Evolutionary conservation across 2,329 filamentous ascomycete species (phyloP).

Genomic region (Botrytis galanthina): DNA sequence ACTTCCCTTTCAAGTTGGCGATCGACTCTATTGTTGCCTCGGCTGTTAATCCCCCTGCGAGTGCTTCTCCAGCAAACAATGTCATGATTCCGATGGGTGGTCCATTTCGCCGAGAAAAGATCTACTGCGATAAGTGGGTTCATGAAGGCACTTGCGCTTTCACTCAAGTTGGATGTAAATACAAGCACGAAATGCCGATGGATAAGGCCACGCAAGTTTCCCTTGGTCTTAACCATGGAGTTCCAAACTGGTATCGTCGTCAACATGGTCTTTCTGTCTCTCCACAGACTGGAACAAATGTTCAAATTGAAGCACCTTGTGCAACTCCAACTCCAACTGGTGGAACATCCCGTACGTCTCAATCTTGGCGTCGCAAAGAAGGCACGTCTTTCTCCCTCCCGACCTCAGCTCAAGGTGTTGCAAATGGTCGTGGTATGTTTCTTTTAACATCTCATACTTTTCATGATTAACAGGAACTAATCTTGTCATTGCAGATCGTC

Average conservation of each 20-base stretch:
- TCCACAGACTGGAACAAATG: conserved; percentile 3
- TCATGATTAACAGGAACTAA: not conserved
- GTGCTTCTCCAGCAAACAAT: not conserved
- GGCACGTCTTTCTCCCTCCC: not conserved
- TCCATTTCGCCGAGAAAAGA: conserved; percentile 48
- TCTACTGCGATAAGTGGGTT: conserved; percentile 89
- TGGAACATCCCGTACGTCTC: not conserved
- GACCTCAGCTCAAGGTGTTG: not conserved
- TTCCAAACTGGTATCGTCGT: conserved; percentile 38
- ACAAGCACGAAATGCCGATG: conserved; percentile 85
- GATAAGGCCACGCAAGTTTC: conserved; percentile 63
- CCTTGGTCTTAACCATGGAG: conserved; percentile 68
- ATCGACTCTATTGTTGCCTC: conserved; percentile 20
- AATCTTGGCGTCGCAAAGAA: conserved; percentile 19
- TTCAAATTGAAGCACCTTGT: conserved; percentile 4
- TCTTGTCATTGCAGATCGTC: not conserved
- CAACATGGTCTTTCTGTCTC: not conserved
- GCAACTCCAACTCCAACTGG: conserved; percentile 9
- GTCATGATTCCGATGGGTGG: not conserved
- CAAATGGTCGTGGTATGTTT: conserved; percentile 14
- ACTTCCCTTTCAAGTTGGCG: not conserved
- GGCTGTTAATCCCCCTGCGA: not conserved
- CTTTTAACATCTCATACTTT: not conserved
- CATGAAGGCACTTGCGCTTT: conserved; percentile 82
- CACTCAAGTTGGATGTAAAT: conserved; percentile 80